Percentiles rank a stretch among this genome's conserved stretches.
These are phyloP conservation scores for Massariosphaeria phaeospora DNA, from an alignment of 495 filamentous ascomycete species.

Conservation along the genomic window DNA sequence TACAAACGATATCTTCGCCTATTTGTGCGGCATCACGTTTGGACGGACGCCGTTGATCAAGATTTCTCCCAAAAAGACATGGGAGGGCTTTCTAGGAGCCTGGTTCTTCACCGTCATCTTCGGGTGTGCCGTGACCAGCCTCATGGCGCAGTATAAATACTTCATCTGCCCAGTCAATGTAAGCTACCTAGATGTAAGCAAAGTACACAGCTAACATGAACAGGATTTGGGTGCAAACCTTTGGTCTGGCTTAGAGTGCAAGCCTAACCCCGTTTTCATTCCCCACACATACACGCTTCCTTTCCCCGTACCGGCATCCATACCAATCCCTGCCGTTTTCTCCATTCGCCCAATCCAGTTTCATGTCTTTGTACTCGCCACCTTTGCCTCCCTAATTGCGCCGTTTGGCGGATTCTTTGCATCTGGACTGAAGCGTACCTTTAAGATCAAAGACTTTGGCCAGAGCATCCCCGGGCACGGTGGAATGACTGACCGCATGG, in stretches of 20 bases:
- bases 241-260: conserved; percentile 84
- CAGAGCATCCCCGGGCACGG: conserved; percentile 97
- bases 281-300: conserved; percentile 75
- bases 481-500: conserved; percentile 98
- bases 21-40: conserved; percentile 95
- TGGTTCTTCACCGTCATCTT: conserved; percentile 93
- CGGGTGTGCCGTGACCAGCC: conserved; percentile 74
- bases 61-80: conserved; percentile 98
- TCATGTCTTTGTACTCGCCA: conserved; percentile 84
- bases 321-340: conserved; percentile 53
- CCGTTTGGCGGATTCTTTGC: conserved; percentile 99
- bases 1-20: conserved; percentile 98
- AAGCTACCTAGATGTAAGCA: conserved; percentile 26
- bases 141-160: conserved; percentile 89
- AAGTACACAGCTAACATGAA: conserved; percentile 9
- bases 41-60: conserved; percentile 96
- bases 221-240: conserved; percentile 90
- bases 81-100: conserved; percentile 95
- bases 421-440: conserved; percentile 93
- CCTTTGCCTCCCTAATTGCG: conserved; percentile 94
- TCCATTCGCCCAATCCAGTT: conserved; percentile 87
- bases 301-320: conserved; percentile 60
- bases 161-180: conserved; percentile 96
- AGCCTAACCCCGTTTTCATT: conserved; percentile 88
- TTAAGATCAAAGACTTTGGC: conserved; percentile 99